A percentile compares a stretch with the other conserved stretches of the same genome.
Evolutionary conservation across 306 rosid species (phyloP).

Genomic region (Dryas alaskensis): DNA sequence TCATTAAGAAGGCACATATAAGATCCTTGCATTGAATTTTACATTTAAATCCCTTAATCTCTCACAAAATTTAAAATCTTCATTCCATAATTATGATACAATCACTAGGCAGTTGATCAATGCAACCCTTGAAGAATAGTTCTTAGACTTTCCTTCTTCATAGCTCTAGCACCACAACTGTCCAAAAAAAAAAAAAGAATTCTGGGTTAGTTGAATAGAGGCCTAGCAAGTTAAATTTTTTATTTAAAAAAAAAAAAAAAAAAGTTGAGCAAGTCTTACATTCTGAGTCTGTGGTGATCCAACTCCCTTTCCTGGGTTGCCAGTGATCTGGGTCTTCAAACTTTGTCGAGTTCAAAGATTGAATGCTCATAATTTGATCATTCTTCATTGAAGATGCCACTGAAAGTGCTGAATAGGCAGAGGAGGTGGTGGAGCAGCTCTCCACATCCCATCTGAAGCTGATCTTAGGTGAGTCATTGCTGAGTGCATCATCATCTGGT

Average conservation of each 20-base stretch:
- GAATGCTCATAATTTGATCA: constrained; percentile 30
- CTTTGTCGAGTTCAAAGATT: constrained; percentile 34
- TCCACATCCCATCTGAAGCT: constrained; percentile 90
- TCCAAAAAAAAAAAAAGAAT: constrained; percentile 1
- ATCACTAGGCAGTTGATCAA: constrained; percentile 22
- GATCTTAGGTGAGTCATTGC: constrained; percentile 77
- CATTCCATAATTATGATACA: constrained; percentile 31
- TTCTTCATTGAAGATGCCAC: constrained; percentile 43
- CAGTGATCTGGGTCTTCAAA: constrained; percentile 26
- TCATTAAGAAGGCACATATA: constrained; percentile 16
- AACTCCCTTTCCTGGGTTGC: constrained; percentile 57
- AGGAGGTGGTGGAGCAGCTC: constrained; percentile 70
- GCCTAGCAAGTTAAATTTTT: background rate
- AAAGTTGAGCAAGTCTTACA: constrained; percentile 44
- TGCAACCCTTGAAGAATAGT: constrained; percentile 17
- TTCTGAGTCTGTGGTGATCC: constrained; percentile 96
- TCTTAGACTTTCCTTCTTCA: constrained; percentile 34
- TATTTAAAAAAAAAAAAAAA: background rate
- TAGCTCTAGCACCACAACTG: constrained; percentile 97
- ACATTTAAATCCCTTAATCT: constrained; percentile 23
- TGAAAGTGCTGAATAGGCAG: constrained; percentile 55
- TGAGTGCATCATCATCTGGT: constrained; percentile 48
- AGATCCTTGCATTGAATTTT: constrained; percentile 18
- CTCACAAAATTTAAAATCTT: constrained; percentile 16
- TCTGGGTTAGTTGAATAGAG: constrained; percentile 21